A percentile compares a stretch with the other conserved stretches of the same genome.
phyloP scores from a whole-genome alignment of 257 asterid species.

The Nicotiana knightiana region DNA sequence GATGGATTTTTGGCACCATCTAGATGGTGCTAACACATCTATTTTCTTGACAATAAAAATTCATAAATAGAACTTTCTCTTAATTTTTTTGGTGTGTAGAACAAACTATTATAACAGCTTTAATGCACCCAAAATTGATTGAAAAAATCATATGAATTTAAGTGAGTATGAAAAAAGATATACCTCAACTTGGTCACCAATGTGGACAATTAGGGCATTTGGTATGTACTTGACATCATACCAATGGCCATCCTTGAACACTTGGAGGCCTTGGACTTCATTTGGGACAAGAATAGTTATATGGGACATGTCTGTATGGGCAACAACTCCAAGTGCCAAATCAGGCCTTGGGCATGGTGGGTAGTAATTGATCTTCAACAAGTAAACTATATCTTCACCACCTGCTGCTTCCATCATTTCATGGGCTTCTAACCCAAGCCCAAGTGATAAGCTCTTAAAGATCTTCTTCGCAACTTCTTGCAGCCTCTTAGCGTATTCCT shows the following conservation, averaged over 20 bases:
- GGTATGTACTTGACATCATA: constrained; percentile 72
- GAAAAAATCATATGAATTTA: too few relatives aligned
- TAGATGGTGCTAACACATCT: too few relatives aligned
- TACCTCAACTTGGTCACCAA: constrained; percentile 93
- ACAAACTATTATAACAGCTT: background rate
- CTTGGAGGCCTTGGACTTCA: constrained; percentile 85
- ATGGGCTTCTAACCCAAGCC: constrained; percentile 49
- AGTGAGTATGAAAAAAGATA: background rate
- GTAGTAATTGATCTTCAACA: constrained; percentile 75
- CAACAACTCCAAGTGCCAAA: constrained; percentile 79
- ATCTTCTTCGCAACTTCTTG: constrained; percentile 41
- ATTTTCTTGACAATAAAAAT: too few relatives aligned
- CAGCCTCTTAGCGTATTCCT: constrained; percentile 46
- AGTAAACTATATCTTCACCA: constrained; percentile 44
- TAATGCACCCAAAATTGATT: background rate
- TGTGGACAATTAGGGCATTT: constrained; percentile 73
- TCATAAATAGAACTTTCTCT: too few relatives aligned
- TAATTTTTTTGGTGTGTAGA: background rate
- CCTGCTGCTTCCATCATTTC: constrained; percentile 51
- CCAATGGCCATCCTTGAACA: constrained; percentile 60
- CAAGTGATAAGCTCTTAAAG: constrained; percentile 47
- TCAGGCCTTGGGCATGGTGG: constrained; percentile 95
- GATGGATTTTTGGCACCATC: too few relatives aligned
- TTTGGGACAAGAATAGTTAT: constrained; percentile 76
- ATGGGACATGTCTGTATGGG: constrained; percentile 80